Evolutionary conservation across 2,329 filamentous ascomycete species (phyloP).

Genomic region (Penicillium sp.): DNA sequence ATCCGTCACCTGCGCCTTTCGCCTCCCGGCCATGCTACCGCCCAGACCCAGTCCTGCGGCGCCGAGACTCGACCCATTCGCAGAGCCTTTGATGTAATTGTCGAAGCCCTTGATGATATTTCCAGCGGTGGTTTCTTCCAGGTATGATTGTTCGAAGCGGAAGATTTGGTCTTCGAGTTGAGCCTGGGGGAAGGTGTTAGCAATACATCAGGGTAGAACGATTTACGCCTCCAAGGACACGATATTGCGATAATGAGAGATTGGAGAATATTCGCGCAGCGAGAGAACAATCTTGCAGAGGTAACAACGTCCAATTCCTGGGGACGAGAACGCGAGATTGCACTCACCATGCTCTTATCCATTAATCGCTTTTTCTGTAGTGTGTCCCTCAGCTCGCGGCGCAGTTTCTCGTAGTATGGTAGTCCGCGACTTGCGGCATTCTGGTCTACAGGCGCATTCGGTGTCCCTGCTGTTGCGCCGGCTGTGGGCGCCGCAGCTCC

Average conservation of each 20-base stretch:
- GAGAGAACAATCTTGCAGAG: background rate
- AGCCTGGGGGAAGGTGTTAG: conserved; percentile 34
- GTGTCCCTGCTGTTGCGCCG: conserved; percentile 15
- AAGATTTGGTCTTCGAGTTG: conserved; percentile 71
- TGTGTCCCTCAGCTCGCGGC: conserved; percentile 58
- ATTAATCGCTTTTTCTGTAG: conserved; percentile 57
- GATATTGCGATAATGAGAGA: background rate
- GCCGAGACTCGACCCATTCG: conserved; percentile 41
- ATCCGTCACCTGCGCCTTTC: conserved; percentile 40
- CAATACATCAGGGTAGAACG: background rate
- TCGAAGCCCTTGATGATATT: conserved; percentile 98
- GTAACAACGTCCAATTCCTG: background rate
- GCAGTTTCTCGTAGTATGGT: conserved; percentile 65
- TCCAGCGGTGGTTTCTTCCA: conserved; percentile 76
- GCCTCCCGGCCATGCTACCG: conserved; percentile 24
- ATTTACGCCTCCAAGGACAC: background rate
- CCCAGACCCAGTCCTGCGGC: conserved; percentile 28
- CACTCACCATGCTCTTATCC: conserved; percentile 51
- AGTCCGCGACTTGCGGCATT: conserved; percentile 35
- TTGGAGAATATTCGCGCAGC: background rate
- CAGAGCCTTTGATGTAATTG: conserved; percentile 86
- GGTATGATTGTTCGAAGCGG: conserved; percentile 74
- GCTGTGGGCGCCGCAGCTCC: conserved; percentile 15
- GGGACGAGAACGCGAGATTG: background rate
- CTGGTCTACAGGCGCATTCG: conserved; percentile 22